Percentiles rank a stretch among this genome's conserved stretches.
Conservation (phyloP, 2,329 filamentous ascomycete species). For the Penicillium sp. region DNA sequence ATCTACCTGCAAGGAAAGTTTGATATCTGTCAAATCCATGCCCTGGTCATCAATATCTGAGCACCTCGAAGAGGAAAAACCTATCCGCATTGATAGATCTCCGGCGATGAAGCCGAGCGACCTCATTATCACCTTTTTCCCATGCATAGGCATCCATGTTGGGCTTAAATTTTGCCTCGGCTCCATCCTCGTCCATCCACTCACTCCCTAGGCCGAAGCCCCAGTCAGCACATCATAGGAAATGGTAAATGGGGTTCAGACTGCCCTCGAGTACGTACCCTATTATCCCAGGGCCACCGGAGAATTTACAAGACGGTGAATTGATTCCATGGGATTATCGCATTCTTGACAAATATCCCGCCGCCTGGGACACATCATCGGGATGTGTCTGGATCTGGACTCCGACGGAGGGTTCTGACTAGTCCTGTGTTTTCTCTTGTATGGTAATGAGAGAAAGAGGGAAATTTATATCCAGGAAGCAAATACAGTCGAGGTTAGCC, state of each 20-base stretch:
- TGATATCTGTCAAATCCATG: not conserved
- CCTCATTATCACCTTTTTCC: not conserved
- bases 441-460: not conserved
- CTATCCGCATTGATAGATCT: not conserved
- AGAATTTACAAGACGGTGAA: too few relatives aligned
- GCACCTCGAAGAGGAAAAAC: not conserved
- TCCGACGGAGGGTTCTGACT: not conserved
- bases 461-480: not conserved
- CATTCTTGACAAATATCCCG: not conserved
- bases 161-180: not conserved
- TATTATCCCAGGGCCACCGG: too few relatives aligned
- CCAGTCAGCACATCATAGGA: too few relatives aligned
- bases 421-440: not conserved
- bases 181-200: not conserved
- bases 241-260: too few relatives aligned
- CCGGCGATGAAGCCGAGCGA: not conserved
- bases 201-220: too few relatives aligned
- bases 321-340: too few relatives aligned
- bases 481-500: not conserved
- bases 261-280: too few relatives aligned
- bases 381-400: not conserved
- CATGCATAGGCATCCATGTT: not conserved
- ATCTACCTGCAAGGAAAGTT: not conserved
- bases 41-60: too few relatives aligned
- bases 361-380: too few relatives aligned